phyloP scores from a whole-genome alignment of 257 asterid genomes.

The Solanum pennellii region DNA sequence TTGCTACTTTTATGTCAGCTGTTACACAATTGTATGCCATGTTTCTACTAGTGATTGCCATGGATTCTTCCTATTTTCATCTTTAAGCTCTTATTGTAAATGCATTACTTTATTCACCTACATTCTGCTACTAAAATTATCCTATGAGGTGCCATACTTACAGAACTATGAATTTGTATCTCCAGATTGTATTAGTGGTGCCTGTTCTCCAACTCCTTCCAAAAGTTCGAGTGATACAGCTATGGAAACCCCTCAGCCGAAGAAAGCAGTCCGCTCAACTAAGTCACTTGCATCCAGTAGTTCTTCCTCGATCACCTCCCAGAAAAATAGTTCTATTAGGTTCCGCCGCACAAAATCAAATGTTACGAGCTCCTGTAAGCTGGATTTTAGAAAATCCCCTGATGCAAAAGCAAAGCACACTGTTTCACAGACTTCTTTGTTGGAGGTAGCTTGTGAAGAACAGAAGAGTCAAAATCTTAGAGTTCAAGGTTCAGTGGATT shows the following conservation, averaged over 20 bases:
- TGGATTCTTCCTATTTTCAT: neutral
- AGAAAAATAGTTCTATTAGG: slow-evolving; percentile 20
- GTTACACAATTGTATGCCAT: neutral
- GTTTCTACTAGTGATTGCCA: neutral
- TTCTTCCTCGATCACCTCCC: slow-evolving; percentile 20
- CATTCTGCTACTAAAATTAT: neutral
- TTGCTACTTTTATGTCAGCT: neutral
- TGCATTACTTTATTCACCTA: neutral
- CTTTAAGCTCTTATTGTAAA: neutral
- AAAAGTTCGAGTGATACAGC: slow-evolving; percentile 7
- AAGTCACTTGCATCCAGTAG: slow-evolving; percentile 24
- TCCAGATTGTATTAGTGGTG: slow-evolving; percentile 37
- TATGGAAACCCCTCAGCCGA: slow-evolving; percentile 26
- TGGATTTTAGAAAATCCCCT: slow-evolving; percentile 14
- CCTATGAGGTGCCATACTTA: neutral
- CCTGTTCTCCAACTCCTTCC: slow-evolving; percentile 17
- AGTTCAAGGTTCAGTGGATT: neutral
- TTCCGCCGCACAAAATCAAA: slow-evolving; percentile 20
- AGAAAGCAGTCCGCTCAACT: slow-evolving; percentile 6
- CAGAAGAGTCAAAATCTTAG: neutral
- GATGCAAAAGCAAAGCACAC: slow-evolving; percentile 2
- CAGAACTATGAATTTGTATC: neutral
- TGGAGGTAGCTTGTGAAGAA: neutral
- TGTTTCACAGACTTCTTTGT: neutral
- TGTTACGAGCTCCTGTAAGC: slow-evolving; percentile 13